Evolutionary conservation across 2,329 filamentous ascomycete genomes (phyloP), one percentile per base, ranked within the genome.

Genomic region (Venturia oleaginea): DNA sequence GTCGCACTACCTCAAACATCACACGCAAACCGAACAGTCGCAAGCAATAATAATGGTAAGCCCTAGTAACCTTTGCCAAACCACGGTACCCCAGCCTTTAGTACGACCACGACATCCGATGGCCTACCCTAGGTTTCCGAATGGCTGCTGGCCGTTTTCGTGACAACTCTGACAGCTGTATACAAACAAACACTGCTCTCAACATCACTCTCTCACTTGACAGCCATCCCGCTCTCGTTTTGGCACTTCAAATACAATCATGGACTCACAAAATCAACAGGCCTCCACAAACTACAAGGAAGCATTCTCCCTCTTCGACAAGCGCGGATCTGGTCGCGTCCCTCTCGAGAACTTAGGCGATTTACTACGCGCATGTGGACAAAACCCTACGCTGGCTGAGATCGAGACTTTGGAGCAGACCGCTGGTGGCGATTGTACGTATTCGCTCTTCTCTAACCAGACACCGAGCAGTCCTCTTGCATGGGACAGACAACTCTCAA

Each of bases 301-400:
- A 88, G 94, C 94, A 71, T 99, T 99, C 80, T 92, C 92, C 73
- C 90, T 99, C 77, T 99, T 97, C 83, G 94, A 99, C 84, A 97
- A 97, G 87, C 93, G 94, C 78, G 94, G 94, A 75, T 96, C 91
- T 76, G 92, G 93, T 75, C 92, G 92, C 72, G 94, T 97, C 71
- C 80, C 89, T 48, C 83, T 92, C 76, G 89, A 93, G 70, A 89
- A 88, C 68, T 86, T 99, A 65, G 94, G 94, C 71, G 94, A 99
- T 76, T 85, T 99, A 67, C 86, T 99, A 70, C 90, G 94, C 75
- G 94, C 94, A 64, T 99, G 94, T 76, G 94, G 94, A 59, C 94
- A 99, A 82, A 99, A 99, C 80, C 94, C 94, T 55, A 99, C 94
- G 11, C 83, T 97, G 69, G 83, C 90, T 61, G 94, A 99, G 83